A percentile compares a stretch with the other conserved stretches of the same genome.
Conservation (phyloP, 208 protist genomes). For the Histomonas meleagridis region DNA sequence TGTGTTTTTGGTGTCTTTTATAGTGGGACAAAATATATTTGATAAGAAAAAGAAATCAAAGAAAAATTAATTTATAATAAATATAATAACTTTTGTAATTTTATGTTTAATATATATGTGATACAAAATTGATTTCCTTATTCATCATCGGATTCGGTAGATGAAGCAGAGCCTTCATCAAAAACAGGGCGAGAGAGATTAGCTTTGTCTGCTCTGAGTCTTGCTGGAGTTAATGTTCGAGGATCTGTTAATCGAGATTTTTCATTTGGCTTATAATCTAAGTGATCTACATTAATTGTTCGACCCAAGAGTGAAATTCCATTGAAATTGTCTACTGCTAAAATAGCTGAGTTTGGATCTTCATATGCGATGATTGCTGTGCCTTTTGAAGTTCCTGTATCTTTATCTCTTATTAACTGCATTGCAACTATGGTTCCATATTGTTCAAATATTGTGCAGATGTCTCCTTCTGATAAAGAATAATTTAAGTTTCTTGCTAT, state of each 20-base stretch:
- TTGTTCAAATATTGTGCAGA: constrained; percentile 41
- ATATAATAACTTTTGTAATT: too few relatives aligned
- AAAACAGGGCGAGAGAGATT: neutral
- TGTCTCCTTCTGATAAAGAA: constrained; percentile 46
- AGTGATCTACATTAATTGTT: neutral
- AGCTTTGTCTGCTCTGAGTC: neutral
- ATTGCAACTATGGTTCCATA: constrained; percentile 48
- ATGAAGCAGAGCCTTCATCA: constrained; percentile 25
- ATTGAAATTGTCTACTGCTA: constrained; percentile 79
- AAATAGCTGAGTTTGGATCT: constrained; percentile 61
- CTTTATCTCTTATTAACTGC: constrained; percentile 47
- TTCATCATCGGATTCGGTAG: neutral
- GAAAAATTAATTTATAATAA: too few relatives aligned
- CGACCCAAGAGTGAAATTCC: constrained; percentile 45
- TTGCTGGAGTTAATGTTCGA: neutral
- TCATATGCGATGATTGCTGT: constrained; percentile 52
- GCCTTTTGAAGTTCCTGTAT: constrained; percentile 51
- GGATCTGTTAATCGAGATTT: neutral
- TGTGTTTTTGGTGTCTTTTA: too few relatives aligned
- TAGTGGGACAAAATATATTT: too few relatives aligned
- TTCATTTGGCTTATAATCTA: neutral
- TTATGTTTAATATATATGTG: too few relatives aligned
- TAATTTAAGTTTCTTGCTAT: constrained; percentile 45
- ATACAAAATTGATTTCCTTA: too few relatives aligned
- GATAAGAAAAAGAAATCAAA: too few relatives aligned